Conservation (phyloP, 495 filamentous ascomycete species). For the Penicillium longicatenatum region DNA sequence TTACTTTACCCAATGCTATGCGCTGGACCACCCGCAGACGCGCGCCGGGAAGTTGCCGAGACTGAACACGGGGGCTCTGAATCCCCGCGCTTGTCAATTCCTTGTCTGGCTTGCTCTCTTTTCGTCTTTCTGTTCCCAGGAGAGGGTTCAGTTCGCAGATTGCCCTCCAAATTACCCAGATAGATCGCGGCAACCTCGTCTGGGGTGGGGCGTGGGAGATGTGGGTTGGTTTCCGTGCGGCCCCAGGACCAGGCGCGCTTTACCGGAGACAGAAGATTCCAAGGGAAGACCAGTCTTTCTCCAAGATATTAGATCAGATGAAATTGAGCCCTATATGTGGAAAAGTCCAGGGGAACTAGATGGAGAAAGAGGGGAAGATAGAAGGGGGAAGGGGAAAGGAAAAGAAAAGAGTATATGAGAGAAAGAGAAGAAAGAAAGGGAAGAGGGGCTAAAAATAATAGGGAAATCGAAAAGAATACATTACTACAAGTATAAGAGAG, state of each 20-base stretch:
- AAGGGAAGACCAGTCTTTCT: constrained; percentile 2
- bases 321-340: constrained; percentile 1
- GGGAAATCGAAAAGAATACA: constrained; percentile 2
- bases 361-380: constrained; percentile 8
- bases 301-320: background rate
- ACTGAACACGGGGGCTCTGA: background rate
- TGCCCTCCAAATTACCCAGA: background rate
- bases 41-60: constrained; percentile 18
- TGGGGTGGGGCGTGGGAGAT: constrained; percentile 23
- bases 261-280: background rate
- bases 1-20: constrained; percentile 4
- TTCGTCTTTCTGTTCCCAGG: background rate
- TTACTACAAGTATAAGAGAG: background rate
- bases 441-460: constrained; percentile 12
- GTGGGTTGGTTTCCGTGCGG: constrained; percentile 12
- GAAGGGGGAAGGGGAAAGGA: constrained; percentile 11
- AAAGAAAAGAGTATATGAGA: constrained; percentile 10
- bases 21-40: constrained; percentile 5
- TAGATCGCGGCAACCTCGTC: constrained; percentile 24
- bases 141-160: background rate
- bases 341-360: constrained; percentile 12
- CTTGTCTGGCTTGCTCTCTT: background rate
- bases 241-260: background rate
- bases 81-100: constrained; percentile 2
- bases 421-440: constrained; percentile 11